Evolutionary conservation across 306 rosid species (phyloP).

Genomic region (Crataegus laevigata): DNA sequence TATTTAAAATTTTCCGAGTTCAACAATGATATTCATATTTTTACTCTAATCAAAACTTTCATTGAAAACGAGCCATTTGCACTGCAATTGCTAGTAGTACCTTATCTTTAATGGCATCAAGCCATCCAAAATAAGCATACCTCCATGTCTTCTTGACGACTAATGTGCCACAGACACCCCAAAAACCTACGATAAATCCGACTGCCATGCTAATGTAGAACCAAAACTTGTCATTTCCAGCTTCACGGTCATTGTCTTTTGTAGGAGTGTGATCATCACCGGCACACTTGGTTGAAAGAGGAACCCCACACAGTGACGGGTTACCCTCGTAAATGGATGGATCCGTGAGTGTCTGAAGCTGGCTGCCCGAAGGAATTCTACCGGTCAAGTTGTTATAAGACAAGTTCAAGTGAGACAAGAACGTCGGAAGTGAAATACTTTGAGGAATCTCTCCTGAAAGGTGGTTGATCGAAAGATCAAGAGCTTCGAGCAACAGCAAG

Average conservation of each 20-base stretch:
- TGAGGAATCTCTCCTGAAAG: neutral
- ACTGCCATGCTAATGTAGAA: neutral
- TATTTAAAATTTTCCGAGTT: too few relatives aligned
- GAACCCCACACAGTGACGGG: neutral
- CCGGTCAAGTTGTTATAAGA: constrained; percentile 6
- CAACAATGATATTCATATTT: too few relatives aligned
- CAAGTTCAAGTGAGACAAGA: constrained; percentile 5
- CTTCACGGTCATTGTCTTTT: neutral
- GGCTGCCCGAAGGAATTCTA: neutral
- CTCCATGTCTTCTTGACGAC: neutral
- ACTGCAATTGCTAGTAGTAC: neutral
- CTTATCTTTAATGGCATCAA: neutral
- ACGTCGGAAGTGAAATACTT: neutral
- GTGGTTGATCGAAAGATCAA: neutral
- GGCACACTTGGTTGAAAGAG: neutral
- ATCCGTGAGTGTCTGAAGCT: neutral
- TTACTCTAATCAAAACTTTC: too few relatives aligned
- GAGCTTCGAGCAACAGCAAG: neutral
- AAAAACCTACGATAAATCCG: neutral
- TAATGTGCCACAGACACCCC: neutral
- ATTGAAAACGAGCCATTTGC: neutral
- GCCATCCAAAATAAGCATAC: neutral
- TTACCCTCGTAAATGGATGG: neutral
- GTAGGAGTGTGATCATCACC: neutral
- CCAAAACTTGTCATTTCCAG: neutral